A percentile compares a stretch with the other conserved stretches of the same genome.
Evolutionary conservation across 768 basidiomycete species (phyloP).

Genomic region (Collybiopsis luxurians): DNA sequence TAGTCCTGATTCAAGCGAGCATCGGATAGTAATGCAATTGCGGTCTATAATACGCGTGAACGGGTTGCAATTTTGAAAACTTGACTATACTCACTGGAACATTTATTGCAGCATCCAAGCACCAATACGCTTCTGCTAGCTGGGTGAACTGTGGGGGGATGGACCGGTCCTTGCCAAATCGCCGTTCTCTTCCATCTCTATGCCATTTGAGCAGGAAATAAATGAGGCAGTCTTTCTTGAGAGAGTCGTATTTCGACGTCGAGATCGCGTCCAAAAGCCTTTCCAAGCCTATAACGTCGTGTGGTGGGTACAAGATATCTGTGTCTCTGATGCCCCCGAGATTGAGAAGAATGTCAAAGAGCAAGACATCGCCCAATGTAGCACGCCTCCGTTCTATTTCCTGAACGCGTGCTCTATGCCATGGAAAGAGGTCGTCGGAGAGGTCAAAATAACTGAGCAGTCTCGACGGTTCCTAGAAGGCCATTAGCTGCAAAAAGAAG

Average conservation of each 20-base stretch:
- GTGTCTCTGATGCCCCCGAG: slow-evolving; percentile 61
- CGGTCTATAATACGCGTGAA: slow-evolving; percentile 40
- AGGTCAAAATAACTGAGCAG: slow-evolving; percentile 46
- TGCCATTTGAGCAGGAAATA: slow-evolving; percentile 85
- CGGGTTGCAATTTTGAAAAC: slow-evolving; percentile 1
- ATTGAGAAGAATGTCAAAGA: slow-evolving; percentile 72
- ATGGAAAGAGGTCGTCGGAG: slow-evolving; percentile 52
- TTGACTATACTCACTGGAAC: slow-evolving; percentile 48
- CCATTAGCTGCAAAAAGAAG: background rate
- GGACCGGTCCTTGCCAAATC: slow-evolving; percentile 49
- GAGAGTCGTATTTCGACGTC: slow-evolving; percentile 59
- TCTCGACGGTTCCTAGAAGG: background rate
- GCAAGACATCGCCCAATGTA: slow-evolving; percentile 56
- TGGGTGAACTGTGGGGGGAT: slow-evolving; percentile 75
- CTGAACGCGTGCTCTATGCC: slow-evolving; percentile 48
- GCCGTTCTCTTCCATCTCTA: slow-evolving; percentile 55
- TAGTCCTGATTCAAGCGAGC: slow-evolving; percentile 73
- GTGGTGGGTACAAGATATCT: slow-evolving; percentile 68
- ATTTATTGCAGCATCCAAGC: slow-evolving; percentile 68
- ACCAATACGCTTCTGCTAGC: slow-evolving; percentile 85
- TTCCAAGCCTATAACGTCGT: slow-evolving; percentile 48
- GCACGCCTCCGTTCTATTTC: slow-evolving; percentile 65
- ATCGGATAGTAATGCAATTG: slow-evolving; percentile 72
- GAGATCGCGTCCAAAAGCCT: slow-evolving; percentile 61
- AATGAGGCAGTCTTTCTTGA: slow-evolving; percentile 79